Evolutionary conservation across 2,329 filamentous ascomycete species (phyloP).

Genomic region (Dactylellina haptotyla): DNA sequence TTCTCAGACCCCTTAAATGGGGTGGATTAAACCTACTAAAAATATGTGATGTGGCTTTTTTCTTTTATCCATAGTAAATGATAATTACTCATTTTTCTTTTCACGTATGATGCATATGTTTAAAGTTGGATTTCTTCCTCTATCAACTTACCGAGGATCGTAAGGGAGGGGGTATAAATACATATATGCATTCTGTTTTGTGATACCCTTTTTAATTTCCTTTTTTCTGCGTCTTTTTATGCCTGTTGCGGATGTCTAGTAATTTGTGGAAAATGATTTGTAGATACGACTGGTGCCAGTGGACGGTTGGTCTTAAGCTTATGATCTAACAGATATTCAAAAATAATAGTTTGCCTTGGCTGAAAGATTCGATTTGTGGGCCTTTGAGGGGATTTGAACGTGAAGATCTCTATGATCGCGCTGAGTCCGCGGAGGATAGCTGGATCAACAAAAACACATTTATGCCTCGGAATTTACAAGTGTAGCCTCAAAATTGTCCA

Average conservation of each 20-base stretch:
- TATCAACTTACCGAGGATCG: no score
- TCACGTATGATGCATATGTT: neutral
- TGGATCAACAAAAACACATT: no score
- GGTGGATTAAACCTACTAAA: no score
- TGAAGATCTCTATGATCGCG: no score
- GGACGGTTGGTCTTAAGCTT: neutral
- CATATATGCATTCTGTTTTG: neutral
- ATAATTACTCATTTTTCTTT: neutral
- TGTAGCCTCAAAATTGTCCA: no score
- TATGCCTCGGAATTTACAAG: no score
- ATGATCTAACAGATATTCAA: no score
- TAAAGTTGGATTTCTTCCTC: neutral
- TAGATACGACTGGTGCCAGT: constrained; percentile 3
- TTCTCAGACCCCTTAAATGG: no score
- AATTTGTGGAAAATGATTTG: constrained; percentile 14
- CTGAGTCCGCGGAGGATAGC: no score
- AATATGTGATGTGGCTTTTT: neutral
- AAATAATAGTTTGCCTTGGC: no score
- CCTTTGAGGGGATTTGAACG: no score
- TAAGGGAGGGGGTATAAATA: neutral
- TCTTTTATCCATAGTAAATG: neutral
- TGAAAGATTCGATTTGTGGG: no score
- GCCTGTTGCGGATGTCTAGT: neutral
- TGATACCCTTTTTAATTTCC: constrained; percentile 1
- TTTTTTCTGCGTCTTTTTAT: neutral